These are phyloP conservation scores for Westerdykella sp. DNA, from an alignment of 2,329 filamentous ascomycete species.

Conservation along the genomic window DNA sequence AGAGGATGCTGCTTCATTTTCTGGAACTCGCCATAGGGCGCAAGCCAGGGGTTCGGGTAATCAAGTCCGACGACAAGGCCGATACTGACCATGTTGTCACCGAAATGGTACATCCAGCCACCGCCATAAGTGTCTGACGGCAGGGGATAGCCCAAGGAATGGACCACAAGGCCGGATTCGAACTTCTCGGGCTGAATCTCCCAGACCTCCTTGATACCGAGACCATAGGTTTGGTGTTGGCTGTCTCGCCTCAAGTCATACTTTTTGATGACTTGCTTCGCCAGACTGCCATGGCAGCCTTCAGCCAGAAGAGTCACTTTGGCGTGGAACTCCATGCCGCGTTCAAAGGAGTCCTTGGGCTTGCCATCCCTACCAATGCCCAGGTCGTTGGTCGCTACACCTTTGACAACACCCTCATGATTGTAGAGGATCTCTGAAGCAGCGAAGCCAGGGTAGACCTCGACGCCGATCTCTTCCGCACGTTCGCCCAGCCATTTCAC, in stretches of 20 bases:
- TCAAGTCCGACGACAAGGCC: constrained; percentile 90
- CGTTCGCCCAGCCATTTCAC: constrained; percentile 93
- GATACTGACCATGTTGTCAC: constrained; percentile 89
- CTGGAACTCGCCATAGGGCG: constrained; percentile 93
- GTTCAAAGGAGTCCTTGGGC: constrained; percentile 84
- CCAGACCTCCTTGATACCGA: constrained; percentile 97
- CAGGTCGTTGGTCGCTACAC: constrained; percentile 92
- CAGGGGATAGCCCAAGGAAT: constrained; percentile 90
- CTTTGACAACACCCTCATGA: constrained; percentile 78
- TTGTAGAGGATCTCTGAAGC: constrained; percentile 88
- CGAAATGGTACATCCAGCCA: constrained; percentile 99
- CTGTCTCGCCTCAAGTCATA: constrained; percentile 84
- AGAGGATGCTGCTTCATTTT: constrained; percentile 98
- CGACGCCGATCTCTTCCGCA: constrained; percentile 93
- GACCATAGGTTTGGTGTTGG: constrained; percentile 89
- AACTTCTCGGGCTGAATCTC: constrained; percentile 93
- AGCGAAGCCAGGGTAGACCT: constrained; percentile 93
- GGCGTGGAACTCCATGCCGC: constrained; percentile 98
- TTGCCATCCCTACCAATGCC: constrained; percentile 76
- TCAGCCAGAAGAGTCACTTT: constrained; percentile 86
- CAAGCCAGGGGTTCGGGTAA: constrained; percentile 94
- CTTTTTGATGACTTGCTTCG: constrained; percentile 91
- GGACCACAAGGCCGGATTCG: constrained; percentile 73
- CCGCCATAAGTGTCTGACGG: constrained; percentile 88
- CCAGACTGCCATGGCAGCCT: constrained; percentile 91